Base-by-base conservation (phyloP, 805 yeast genomes). In the Candida fluviatilis region DNA sequence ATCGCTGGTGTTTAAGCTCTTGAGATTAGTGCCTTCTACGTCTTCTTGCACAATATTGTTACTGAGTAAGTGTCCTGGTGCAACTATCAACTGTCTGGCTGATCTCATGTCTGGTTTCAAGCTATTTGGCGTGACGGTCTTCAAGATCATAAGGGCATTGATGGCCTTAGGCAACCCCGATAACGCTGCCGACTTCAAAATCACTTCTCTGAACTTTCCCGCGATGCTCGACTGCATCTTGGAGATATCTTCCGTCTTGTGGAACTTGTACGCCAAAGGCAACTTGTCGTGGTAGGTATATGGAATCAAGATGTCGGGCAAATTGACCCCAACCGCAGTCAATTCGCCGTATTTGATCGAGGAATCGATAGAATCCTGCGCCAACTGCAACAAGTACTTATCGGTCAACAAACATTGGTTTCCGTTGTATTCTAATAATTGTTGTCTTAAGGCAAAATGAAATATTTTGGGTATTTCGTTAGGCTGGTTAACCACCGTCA, bases 151-250 rank as follows among this genome's bases (percentile, higher is more conserved):
- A 51, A 90, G 61, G 1, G 95, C 75, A 57, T 89, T 90, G 57
- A 90, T 90, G 1, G 89, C 76, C 48, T 81, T 82, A 1, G 97
- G 97, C 11, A 89, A 67, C 0, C 97, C 97, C 12, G 80, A 77
- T 33, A 90, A 62, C 0, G 95, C 95, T 0, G 84, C 73, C 3
- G 87, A 71, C 53, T 89, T 90, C 51, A 90, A 62, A 2, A 90
- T 62, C 6, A 89, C 80, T 51, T 90, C 97, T 42, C 95, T 68
- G 37, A 84, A 65, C 47, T 82, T 76, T 29, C 68, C 66, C 0
- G 90, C 70, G 15, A 67, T 43, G 21, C 44, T 43, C 8, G 46
- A 42, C 43, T 68, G 73, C 13, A 57, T 55, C 7, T 60, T 59
- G 36, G 52, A 60, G 32, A 66, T 64, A 34, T 68, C 71, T 25